Evolutionary conservation across 305 asterid species (phyloP).

Genomic region (Solanum chacoense): DNA sequence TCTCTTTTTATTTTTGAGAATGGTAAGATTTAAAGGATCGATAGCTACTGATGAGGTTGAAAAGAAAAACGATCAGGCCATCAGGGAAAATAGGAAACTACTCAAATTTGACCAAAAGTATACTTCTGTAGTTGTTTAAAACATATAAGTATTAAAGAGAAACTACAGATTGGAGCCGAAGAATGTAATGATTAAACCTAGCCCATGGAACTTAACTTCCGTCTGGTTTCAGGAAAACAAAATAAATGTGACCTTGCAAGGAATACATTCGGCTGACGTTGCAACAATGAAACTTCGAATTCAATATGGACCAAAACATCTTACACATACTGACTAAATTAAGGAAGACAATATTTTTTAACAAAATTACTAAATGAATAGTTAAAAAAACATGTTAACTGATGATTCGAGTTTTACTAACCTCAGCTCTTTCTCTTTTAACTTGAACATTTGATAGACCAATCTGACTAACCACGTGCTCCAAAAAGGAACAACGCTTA

Average conservation of each 20-base stretch:
- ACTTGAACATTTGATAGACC: constrained; percentile 71
- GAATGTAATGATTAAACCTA: background rate
- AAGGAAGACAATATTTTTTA: background rate
- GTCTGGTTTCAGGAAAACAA: background rate
- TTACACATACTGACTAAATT: background rate
- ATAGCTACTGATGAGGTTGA: background rate
- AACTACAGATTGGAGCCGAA: background rate
- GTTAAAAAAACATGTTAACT: background rate
- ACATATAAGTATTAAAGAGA: background rate
- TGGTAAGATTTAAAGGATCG: background rate
- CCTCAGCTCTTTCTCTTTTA: constrained; percentile 86
- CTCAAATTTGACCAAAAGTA: background rate
- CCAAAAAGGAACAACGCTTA: constrained; percentile 83
- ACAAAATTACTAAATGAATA: background rate
- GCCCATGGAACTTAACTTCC: background rate
- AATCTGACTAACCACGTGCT: constrained; percentile 44
- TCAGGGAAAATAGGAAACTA: background rate
- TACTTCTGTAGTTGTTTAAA: background rate
- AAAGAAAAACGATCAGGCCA: background rate
- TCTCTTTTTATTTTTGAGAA: background rate
- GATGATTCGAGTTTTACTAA: constrained; percentile 8
- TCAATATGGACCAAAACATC: background rate
- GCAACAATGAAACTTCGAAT: background rate
- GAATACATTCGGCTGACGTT: background rate
- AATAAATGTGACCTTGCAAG: background rate